phyloP scores from a whole-genome alignment of 2,329 filamentous ascomycete species.

The Cephalotrichum gorgonifer region DNA sequence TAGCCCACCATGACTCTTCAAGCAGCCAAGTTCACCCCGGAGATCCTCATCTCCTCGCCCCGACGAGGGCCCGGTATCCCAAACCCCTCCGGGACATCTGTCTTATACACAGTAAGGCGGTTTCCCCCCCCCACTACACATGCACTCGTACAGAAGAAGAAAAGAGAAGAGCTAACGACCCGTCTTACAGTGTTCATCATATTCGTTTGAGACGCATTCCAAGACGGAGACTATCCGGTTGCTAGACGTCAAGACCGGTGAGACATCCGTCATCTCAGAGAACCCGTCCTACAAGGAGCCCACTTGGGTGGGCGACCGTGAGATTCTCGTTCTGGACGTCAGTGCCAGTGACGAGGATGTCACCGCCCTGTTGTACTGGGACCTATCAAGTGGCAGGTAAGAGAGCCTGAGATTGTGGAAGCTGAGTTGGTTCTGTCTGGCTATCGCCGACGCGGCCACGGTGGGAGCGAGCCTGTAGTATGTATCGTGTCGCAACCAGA shows the following conservation, averaged over 20 bases:
- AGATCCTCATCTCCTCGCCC: constrained; percentile 67
- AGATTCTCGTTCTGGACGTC: constrained; percentile 39
- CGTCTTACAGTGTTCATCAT: constrained; percentile 49
- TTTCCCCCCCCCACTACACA: too few relatives aligned
- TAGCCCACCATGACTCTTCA: constrained; percentile 51
- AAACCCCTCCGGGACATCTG: constrained; percentile 54
- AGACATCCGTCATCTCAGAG: constrained; percentile 55
- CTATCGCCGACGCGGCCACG: background rate
- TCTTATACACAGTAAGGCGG: constrained; percentile 49
- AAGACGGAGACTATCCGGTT: constrained; percentile 60
- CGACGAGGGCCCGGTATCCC: constrained; percentile 60
- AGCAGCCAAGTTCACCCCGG: constrained; percentile 62
- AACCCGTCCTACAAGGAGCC: constrained; percentile 58
- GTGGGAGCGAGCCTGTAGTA: too few relatives aligned
- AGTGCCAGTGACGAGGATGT: constrained; percentile 35
- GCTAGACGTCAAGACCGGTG: constrained; percentile 57
- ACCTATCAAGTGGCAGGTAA: constrained; percentile 8
- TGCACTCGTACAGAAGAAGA: too few relatives aligned
- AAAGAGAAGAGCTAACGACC: background rate
- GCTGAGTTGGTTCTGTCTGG: background rate
- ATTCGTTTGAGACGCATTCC: constrained; percentile 67
- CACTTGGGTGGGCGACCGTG: constrained; percentile 63
- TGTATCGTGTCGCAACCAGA: background rate
- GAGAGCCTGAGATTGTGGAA: too few relatives aligned
- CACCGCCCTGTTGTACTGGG: constrained; percentile 33